Conservation (phyloP, 2,329 filamentous ascomycete species). For the Cytospora schulzeri region DNA sequence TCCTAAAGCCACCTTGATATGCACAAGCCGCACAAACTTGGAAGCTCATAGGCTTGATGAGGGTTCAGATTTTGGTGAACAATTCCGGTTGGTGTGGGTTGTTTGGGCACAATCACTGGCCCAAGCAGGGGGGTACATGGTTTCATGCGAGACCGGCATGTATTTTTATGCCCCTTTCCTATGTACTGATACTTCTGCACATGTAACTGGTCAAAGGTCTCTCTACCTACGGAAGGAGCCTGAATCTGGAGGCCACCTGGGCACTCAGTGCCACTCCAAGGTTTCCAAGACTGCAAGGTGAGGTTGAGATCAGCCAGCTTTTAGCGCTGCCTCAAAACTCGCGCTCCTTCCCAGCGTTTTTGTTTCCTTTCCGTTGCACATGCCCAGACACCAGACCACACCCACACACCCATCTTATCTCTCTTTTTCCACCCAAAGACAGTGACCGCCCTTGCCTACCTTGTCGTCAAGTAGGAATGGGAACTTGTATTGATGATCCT, state of each 20-base stretch:
- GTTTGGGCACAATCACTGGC: background rate
- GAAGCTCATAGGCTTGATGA: background rate
- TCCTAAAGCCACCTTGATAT: background rate
- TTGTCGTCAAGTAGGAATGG: background rate
- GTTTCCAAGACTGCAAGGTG: background rate
- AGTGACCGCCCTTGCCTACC: background rate
- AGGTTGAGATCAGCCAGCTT: conserved; percentile 25
- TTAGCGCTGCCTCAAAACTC: conserved; percentile 29
- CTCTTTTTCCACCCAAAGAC: background rate
- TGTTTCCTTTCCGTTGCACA: conserved; percentile 16
- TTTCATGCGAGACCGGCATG: conserved; percentile 33
- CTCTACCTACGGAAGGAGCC: conserved; percentile 10
- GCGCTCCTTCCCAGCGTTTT: conserved; percentile 17
- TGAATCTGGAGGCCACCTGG: background rate
- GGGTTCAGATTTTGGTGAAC: background rate
- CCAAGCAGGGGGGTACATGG: conserved; percentile 33
- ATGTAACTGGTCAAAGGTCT: conserved; percentile 31
- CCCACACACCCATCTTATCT: background rate
- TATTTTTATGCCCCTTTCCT: conserved; percentile 33
- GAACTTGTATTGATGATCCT: background rate
- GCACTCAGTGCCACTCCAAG: background rate
- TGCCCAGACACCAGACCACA: background rate
- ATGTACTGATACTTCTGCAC: conserved; percentile 38
- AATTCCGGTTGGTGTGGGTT: background rate
- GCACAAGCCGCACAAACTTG: background rate